Evolutionary conservation across 805 yeast species (phyloP).

Genomic region (Wickerhamomyces bisporus): DNA sequence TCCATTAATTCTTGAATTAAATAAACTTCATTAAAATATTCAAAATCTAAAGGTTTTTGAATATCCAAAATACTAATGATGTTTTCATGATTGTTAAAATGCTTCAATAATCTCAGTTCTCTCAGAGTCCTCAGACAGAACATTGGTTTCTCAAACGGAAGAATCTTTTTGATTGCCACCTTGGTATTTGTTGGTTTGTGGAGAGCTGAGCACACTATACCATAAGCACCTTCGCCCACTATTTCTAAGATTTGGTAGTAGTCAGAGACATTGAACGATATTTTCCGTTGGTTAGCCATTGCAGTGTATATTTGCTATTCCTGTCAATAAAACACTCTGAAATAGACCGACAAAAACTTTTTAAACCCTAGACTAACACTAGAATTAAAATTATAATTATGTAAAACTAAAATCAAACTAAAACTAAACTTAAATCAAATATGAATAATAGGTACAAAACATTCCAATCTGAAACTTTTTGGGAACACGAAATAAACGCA

Average conservation of each 20-base stretch:
- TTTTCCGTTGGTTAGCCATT: conserved; percentile 31
- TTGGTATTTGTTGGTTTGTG: conserved; percentile 54
- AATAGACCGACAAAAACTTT: too few relatives aligned
- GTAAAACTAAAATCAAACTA: too few relatives aligned
- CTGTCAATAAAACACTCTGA: too few relatives aligned
- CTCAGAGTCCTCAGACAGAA: conserved; percentile 67
- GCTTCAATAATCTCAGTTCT: conserved; percentile 60
- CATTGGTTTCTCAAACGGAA: conserved; percentile 61
- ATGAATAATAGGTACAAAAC: too few relatives aligned
- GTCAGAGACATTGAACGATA: conserved; percentile 58
- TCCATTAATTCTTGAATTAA: conserved; percentile 77
- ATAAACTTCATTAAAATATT: conserved; percentile 66
- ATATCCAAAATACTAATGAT: conserved; percentile 62
- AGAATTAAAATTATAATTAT: too few relatives aligned
- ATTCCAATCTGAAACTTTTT: too few relatives aligned
- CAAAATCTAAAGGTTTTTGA: conserved; percentile 55
- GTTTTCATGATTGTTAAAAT: conserved; percentile 66
- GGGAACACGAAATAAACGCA: too few relatives aligned
- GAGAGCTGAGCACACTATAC: conserved; percentile 66
- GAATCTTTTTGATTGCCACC: conserved; percentile 76
- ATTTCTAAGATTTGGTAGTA: conserved; percentile 55
- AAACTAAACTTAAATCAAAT: too few relatives aligned
- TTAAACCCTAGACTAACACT: too few relatives aligned
- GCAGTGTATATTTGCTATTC: too few relatives aligned
- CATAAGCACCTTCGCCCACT: conserved; percentile 81